These are phyloP conservation scores for Coniferiporia weirii DNA, from an alignment of 1,284 basidiomycete genomes.

Conservation along the genomic window DNA sequence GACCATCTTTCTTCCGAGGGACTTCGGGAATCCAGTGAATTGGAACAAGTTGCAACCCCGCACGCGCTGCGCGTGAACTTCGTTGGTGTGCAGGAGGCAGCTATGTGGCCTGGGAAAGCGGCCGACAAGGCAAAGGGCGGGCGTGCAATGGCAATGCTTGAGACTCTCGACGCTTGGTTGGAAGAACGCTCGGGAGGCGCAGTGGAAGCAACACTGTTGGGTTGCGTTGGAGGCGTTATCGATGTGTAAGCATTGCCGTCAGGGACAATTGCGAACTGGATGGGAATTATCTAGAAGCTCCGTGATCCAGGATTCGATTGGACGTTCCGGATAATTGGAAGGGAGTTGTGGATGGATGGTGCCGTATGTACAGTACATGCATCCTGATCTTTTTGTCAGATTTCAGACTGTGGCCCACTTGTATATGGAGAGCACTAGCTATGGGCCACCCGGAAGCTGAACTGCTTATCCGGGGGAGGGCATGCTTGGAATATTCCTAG, in stretches of 20 bases:
- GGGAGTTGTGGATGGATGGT: too few species aligned
- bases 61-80: constrained; percentile 51
- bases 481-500: too few species aligned
- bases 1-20: background rate
- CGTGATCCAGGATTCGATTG: too few species aligned
- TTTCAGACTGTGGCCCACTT: too few species aligned
- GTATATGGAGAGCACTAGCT: too few species aligned
- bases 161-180: constrained; percentile 63
- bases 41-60: constrained; percentile 2
- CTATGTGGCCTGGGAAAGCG: constrained; percentile 76
- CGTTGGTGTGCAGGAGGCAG: constrained; percentile 67
- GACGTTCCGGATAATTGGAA: too few species aligned
- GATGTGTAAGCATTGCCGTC: constrained; percentile 18
- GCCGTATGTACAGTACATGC: too few species aligned
- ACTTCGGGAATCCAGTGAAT: background rate
- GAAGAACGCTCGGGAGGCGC: constrained; percentile 50
- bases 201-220: constrained; percentile 61
- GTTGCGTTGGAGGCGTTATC: constrained; percentile 60
- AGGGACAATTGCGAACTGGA: too few species aligned
- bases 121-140: constrained; percentile 46
- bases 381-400: too few species aligned
- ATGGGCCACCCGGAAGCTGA: too few species aligned
- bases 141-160: constrained; percentile 60
- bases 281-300: too few species aligned
- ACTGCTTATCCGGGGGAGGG: too few species aligned